A percentile compares a stretch with the other conserved stretches of the same genome.
Evolutionary conservation across 805 yeast genomes (phyloP).

Genomic region (Debaryomyces hansenii): DNA sequence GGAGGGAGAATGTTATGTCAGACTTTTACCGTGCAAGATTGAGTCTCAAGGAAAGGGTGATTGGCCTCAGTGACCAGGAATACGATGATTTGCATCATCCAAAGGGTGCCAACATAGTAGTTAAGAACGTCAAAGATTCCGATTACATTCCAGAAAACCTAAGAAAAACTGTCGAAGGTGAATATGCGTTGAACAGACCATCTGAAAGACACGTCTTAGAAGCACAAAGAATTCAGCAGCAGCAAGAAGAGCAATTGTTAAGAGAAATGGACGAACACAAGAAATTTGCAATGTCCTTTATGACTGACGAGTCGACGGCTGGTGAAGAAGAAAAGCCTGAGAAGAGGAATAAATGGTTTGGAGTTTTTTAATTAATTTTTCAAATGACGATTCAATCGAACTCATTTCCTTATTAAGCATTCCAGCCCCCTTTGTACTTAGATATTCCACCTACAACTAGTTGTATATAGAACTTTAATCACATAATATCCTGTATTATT

Average conservation of each 20-base stretch:
- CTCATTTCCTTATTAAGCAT: not conserved
- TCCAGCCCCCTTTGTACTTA: not conserved
- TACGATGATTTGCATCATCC: constrained; percentile 60
- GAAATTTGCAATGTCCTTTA: constrained; percentile 19
- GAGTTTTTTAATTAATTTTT: constrained; percentile 11
- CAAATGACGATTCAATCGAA: not conserved
- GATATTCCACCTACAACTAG: not conserved
- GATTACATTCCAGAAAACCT: constrained; percentile 43
- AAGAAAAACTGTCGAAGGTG: constrained; percentile 45
- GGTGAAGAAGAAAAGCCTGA: constrained; percentile 1
- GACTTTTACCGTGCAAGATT: constrained; percentile 65
- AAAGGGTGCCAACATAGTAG: constrained; percentile 34
- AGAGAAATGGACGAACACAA: constrained; percentile 30
- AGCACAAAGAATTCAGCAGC: constrained; percentile 70
- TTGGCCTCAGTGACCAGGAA: constrained; percentile 63
- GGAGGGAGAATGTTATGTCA: constrained; percentile 72
- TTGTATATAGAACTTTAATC: not conserved
- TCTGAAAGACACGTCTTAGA: constrained; percentile 69
- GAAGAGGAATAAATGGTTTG: constrained; percentile 25
- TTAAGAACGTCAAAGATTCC: constrained; percentile 44
- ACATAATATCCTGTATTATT: not conserved
- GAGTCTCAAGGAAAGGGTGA: constrained; percentile 49
- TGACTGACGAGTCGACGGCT: constrained; percentile 7
- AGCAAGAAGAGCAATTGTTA: constrained; percentile 55
- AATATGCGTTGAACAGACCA: constrained; percentile 62